phyloP scores from a whole-genome alignment of 202 grass and related monocot species.

The Musa balbisiana region DNA sequence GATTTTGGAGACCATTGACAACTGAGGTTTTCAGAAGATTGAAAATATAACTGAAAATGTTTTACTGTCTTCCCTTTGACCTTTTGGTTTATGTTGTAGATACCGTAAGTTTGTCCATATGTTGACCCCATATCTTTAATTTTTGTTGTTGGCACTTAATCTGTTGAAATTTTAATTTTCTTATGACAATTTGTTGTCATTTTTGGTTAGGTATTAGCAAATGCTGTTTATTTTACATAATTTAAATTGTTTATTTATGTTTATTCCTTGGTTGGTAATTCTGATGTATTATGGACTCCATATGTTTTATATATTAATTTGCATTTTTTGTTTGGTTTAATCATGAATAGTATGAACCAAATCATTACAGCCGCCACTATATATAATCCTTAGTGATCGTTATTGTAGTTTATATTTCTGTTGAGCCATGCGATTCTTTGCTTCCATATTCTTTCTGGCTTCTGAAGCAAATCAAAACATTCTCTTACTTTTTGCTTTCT shows the following conservation, averaged over 20 bases:
- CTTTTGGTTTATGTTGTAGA: neutral
- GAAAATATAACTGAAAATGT: neutral
- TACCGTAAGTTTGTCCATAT: neutral
- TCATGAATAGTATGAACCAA: neutral
- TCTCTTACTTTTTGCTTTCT: too few relatives aligned
- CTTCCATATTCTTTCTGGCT: too few relatives aligned
- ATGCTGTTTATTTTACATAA: too few relatives aligned
- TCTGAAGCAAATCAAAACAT: too few relatives aligned
- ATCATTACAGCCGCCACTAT: too few relatives aligned
- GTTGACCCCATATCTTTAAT: too few relatives aligned
- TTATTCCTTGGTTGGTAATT: neutral
- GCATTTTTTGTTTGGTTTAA: neutral
- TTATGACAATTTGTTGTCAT: neutral
- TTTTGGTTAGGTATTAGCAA: neutral
- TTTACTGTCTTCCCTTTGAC: neutral
- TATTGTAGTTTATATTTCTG: too few relatives aligned
- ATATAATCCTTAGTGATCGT: too few relatives aligned
- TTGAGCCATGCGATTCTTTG: too few relatives aligned
- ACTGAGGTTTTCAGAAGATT: neutral
- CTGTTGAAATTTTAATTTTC: neutral
- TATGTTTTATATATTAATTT: neutral
- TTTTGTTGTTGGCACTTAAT: too few relatives aligned
- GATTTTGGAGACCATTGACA: neutral
- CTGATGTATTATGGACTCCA: too few relatives aligned
- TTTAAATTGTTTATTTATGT: neutral